Percentiles rank a stretch among this genome's conserved stretches.
Evolutionary conservation across 805 yeast genomes (phyloP).

Genomic region (Ogataea methanolica): DNA sequence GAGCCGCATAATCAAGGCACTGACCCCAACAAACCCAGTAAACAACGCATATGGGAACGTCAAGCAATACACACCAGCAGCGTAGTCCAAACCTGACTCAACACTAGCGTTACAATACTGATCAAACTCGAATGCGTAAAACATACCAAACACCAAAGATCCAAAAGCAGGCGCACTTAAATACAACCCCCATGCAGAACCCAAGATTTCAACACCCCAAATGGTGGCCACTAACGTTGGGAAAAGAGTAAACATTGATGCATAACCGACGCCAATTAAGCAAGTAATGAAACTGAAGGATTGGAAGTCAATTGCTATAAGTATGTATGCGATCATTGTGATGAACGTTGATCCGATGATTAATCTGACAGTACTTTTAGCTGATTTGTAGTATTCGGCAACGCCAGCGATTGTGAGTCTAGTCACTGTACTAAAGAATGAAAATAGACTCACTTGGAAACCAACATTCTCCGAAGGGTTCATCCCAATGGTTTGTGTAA

Average conservation of each 20-base stretch:
- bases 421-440: constrained; percentile 26
- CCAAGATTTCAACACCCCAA: constrained; percentile 84
- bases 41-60: constrained; percentile 14
- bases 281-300: constrained; percentile 9
- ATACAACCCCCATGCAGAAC: constrained; percentile 84
- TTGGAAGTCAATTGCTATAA: constrained; percentile 8
- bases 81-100: background rate
- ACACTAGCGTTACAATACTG: constrained; percentile 20
- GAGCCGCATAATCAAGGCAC: constrained; percentile 9
- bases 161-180: constrained; percentile 88
- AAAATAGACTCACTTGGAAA: constrained; percentile 14
- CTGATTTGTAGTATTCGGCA: constrained; percentile 9
- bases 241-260: constrained; percentile 74
- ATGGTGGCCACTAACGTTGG: constrained; percentile 73
- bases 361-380: constrained; percentile 5
- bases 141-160: constrained; percentile 58
- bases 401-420: constrained; percentile 20
- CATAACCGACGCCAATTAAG: constrained; percentile 67
- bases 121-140: constrained; percentile 66
- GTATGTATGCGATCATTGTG: constrained; percentile 7
- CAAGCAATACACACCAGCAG: constrained; percentile 9
- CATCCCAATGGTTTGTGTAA: constrained; percentile 40
- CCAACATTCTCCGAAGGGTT: constrained; percentile 8
- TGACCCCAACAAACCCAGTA: constrained; percentile 6
- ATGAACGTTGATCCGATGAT: constrained; percentile 5